Percentiles rank a stretch among this genome's conserved stretches.
Evolutionary conservation across 495 filamentous ascomycete species (phyloP).

Genomic region (Tetracladium setigerum): DNA sequence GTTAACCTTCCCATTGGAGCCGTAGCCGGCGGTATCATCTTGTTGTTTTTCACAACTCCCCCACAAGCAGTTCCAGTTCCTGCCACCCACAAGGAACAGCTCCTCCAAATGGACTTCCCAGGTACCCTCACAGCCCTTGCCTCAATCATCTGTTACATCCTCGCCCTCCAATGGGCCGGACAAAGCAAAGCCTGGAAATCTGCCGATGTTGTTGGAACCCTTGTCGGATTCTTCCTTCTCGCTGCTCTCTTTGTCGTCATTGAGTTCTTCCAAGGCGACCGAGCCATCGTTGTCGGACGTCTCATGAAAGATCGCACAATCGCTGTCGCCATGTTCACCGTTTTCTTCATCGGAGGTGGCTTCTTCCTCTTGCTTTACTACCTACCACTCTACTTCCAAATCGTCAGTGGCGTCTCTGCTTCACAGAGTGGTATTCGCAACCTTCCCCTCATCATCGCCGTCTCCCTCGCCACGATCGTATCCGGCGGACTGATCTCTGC

Average conservation of each 20-base stretch:
- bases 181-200: slow-evolving; percentile 58
- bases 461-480: slow-evolving; percentile 25
- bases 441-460: slow-evolving; percentile 37
- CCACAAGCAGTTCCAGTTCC: slow-evolving; percentile 19
- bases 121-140: slow-evolving; percentile 25
- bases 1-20: slow-evolving; percentile 52
- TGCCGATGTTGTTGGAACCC: slow-evolving; percentile 60
- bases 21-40: slow-evolving; percentile 32
- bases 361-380: slow-evolving; percentile 59
- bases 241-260: slow-evolving; percentile 50
- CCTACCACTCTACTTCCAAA: slow-evolving; percentile 79
- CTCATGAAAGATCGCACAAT: slow-evolving; percentile 60
- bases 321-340: slow-evolving; percentile 42
- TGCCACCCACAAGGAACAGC: slow-evolving; percentile 16
- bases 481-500: slow-evolving; percentile 27
- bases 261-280: slow-evolving; percentile 54
- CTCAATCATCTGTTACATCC: slow-evolving; percentile 60
- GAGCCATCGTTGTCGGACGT: slow-evolving; percentile 58
- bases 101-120: slow-evolving; percentile 22
- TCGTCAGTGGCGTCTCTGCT: slow-evolving; percentile 50
- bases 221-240: slow-evolving; percentile 63
- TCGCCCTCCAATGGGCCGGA: slow-evolving; percentile 87
- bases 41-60: slow-evolving; percentile 44
- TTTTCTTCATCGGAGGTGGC: slow-evolving; percentile 44
- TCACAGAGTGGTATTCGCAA: slow-evolving; percentile 19